Conservation (phyloP, 2,329 filamentous ascomycete species). For the Fusarium oligoseptatum region DNA sequence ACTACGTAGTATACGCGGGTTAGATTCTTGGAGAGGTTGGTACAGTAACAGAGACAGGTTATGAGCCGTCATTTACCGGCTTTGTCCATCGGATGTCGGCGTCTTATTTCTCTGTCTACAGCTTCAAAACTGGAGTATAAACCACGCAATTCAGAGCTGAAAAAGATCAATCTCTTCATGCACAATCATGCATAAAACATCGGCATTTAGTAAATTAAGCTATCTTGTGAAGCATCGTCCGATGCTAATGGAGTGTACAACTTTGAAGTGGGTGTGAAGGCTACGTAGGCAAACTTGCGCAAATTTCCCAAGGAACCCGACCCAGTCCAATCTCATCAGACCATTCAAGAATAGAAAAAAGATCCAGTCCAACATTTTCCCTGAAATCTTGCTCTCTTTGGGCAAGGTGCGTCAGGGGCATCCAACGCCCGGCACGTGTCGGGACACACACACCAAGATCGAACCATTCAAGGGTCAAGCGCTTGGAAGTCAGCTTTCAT, state of each 20-base stretch:
- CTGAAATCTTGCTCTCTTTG: not conserved
- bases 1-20: not conserved
- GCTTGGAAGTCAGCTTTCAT: not conserved
- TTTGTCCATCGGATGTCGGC: not conserved
- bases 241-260: not conserved
- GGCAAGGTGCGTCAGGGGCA: conserved; percentile 26
- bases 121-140: not conserved
- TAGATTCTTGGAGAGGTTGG: not conserved
- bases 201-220: not conserved
- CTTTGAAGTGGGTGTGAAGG: not conserved
- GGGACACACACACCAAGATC: conserved; percentile 1
- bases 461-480: not conserved
- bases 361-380: not conserved
- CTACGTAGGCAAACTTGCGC: not conserved
- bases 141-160: not conserved
- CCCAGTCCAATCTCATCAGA: not conserved
- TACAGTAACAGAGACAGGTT: not conserved
- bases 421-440: conserved; percentile 3
- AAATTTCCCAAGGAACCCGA: not conserved
- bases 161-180: not conserved
- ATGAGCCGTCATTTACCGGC: not conserved
- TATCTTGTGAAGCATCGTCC: not conserved
- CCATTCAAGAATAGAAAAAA: not conserved
- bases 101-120: not conserved
- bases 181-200: not conserved